phyloP scores from a whole-genome alignment of 2,329 filamentous ascomycete genomes.

The Trematosphaeria pertusa region DNA sequence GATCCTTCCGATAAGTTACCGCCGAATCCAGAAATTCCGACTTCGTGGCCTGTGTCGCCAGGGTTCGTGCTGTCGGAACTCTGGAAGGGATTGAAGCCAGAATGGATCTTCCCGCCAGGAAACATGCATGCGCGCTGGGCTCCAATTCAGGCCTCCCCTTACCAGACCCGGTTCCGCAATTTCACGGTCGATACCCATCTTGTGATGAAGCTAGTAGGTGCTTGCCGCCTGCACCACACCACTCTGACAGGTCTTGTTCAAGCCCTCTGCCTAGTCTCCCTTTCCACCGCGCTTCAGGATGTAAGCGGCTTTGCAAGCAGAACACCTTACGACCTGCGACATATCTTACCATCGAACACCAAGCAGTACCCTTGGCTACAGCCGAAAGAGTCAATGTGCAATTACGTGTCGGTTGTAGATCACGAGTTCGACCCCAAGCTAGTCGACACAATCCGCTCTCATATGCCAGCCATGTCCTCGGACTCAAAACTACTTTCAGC shows the following conservation, averaged over 20 bases:
- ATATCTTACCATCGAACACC: slow-evolving; percentile 14
- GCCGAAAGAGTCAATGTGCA: slow-evolving; percentile 22
- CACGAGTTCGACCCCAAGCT: slow-evolving; percentile 18
- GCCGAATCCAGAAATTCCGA: slow-evolving; percentile 17
- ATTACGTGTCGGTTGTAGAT: slow-evolving; percentile 21
- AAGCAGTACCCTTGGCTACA: slow-evolving; percentile 15
- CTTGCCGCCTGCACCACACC: slow-evolving; percentile 18
- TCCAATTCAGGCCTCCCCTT: slow-evolving; percentile 16
- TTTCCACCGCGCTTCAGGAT: slow-evolving; percentile 12
- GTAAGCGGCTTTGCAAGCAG: slow-evolving; percentile 16
- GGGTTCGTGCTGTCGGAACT: slow-evolving; percentile 6
- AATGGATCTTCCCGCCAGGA: slow-evolving; percentile 11
- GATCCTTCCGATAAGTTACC: slow-evolving; percentile 15
- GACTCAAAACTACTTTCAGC: slow-evolving; percentile 11
- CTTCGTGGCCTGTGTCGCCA: slow-evolving; percentile 14
- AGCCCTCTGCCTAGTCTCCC: slow-evolving; percentile 16
- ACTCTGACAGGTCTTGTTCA: slow-evolving; percentile 23
- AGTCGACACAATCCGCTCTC: slow-evolving; percentile 14
- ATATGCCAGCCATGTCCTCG: slow-evolving; percentile 5
- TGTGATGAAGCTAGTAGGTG: slow-evolving; percentile 13
- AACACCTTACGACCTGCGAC: slow-evolving; percentile 22
- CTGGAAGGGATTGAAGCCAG: slow-evolving; percentile 19
- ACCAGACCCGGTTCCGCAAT: slow-evolving; percentile 17
- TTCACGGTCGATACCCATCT: slow-evolving; percentile 12
- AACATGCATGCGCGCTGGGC: slow-evolving; percentile 8